Conservation (phyloP, 768 basidiomycete species). For the Lyophyllum decastes region DNA sequence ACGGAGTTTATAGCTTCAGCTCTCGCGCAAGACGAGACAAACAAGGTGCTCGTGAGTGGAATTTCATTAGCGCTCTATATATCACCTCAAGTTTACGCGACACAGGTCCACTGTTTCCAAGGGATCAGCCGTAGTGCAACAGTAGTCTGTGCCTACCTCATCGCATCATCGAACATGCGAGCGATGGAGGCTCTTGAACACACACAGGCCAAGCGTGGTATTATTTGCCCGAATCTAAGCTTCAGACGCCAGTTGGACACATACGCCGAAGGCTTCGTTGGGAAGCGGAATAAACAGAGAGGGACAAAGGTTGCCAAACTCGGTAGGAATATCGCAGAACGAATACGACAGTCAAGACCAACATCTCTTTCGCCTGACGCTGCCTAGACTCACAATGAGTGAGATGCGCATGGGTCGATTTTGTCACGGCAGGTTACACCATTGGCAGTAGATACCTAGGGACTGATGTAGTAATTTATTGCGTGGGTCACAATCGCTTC, state of each 20-base stretch:
- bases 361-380: background rate
- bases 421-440: background rate
- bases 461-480: background rate
- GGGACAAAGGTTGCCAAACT: slow-evolving; percentile 14
- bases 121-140: slow-evolving; percentile 79
- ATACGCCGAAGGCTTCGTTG: slow-evolving; percentile 32
- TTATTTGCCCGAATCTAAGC: slow-evolving; percentile 67
- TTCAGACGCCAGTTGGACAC: slow-evolving; percentile 60
- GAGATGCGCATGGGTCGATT: background rate
- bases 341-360: slow-evolving; percentile 30
- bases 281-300: slow-evolving; percentile 9
- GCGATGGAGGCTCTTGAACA: slow-evolving; percentile 55
- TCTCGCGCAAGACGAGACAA: slow-evolving; percentile 31
- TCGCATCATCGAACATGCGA: slow-evolving; percentile 54
- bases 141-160: slow-evolving; percentile 72
- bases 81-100: background rate
- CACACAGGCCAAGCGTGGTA: slow-evolving; percentile 55
- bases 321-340: slow-evolving; percentile 25
- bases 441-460: background rate
- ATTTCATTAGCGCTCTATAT: background rate
- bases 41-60: slow-evolving; percentile 39
- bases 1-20: slow-evolving; percentile 37
- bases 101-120: slow-evolving; percentile 74
- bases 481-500: background rate
- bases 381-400: background rate